Evolutionary conservation across 169 alveolate species (phyloP).

Genomic region (Toxoplasma gondii): DNA sequence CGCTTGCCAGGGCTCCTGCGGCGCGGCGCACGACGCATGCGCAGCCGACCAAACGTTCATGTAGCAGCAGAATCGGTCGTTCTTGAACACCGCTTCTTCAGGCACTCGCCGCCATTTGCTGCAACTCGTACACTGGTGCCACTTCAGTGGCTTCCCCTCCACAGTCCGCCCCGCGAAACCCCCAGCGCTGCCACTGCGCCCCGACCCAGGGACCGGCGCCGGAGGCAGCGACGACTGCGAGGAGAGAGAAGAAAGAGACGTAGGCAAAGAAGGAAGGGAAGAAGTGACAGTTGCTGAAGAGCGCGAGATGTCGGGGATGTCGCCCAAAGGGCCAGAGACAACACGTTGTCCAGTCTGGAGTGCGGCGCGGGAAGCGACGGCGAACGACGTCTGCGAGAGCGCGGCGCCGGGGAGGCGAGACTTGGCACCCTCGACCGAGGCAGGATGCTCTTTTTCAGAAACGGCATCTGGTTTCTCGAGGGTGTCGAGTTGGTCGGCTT

Average conservation of each 20-base stretch:
- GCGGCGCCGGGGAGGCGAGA: not conserved
- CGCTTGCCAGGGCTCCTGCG: conserved; percentile 69
- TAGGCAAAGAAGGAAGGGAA: too few species aligned
- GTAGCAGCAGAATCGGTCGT: conserved; percentile 53
- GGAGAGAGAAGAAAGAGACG: not conserved
- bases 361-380: not conserved
- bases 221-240: not conserved
- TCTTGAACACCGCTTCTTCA: conserved; percentile 39
- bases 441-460: too few species aligned
- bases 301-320: not conserved
- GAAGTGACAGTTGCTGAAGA: not conserved
- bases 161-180: not conserved
- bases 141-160: conserved; percentile 18
- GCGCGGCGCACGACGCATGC: conserved; percentile 47
- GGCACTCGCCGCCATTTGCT: conserved; percentile 61
- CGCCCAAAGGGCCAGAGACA: too few species aligned
- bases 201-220: not conserved
- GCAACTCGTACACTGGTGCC: conserved; percentile 63
- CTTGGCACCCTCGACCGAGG: too few species aligned
- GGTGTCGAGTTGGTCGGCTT: too few species aligned
- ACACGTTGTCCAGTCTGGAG: not conserved
- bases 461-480: too few species aligned
- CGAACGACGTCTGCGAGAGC: not conserved
- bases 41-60: conserved; percentile 58
- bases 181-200: not conserved